Evolutionary conservation across 495 filamentous ascomycete genomes (phyloP).

Genomic region (Paragyromitra xinjiangensis): DNA sequence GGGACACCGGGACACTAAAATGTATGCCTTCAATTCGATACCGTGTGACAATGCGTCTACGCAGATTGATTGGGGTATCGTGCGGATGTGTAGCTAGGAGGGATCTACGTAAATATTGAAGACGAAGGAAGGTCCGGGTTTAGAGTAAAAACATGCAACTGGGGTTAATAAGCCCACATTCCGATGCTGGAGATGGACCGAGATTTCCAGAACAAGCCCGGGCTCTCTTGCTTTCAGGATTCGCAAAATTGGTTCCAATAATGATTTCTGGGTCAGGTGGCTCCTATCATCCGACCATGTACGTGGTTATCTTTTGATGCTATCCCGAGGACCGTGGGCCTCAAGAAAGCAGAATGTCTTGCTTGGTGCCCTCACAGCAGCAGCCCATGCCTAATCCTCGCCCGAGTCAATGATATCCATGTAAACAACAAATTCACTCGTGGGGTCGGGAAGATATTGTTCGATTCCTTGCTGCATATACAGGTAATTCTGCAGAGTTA

Average conservation of each 20-base stretch:
- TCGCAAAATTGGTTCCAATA: neutral
- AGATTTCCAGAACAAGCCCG: neutral
- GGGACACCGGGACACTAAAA: conserved; percentile 11
- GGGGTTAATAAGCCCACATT: neutral
- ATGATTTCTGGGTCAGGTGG: conserved; percentile 14
- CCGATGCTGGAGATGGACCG: neutral
- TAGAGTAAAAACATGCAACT: neutral
- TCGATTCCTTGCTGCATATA: neutral
- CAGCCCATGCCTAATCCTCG: neutral
- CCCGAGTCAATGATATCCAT: neutral
- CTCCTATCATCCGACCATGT: conserved; percentile 22
- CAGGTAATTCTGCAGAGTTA: neutral
- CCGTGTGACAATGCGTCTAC: conserved; percentile 12
- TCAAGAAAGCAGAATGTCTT: conserved; percentile 2
- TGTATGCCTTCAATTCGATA: neutral
- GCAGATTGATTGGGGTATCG: neutral
- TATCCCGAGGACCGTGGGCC: conserved; percentile 3
- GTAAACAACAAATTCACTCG: neutral
- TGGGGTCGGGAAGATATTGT: neutral
- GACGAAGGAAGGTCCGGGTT: neutral
- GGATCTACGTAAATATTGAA: conserved; percentile 6
- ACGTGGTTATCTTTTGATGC: neutral
- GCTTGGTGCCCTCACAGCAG: neutral
- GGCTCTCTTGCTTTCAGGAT: neutral
- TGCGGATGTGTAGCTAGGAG: neutral